Conservation (phyloP, 805 yeast genomes). For the Spathaspora boniae region DNA sequence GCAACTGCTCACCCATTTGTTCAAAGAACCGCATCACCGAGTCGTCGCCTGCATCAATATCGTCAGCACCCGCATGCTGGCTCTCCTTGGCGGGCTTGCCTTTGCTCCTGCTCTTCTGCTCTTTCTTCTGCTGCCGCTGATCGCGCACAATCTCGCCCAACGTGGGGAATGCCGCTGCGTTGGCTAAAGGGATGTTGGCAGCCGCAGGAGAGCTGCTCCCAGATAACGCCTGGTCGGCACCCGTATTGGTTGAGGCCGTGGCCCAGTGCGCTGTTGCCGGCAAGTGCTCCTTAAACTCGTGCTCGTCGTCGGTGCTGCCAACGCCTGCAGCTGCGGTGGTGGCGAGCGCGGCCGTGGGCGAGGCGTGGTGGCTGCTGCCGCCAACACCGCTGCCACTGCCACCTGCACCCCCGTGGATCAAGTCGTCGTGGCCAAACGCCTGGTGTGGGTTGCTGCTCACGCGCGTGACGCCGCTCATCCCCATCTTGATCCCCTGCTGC, state of each 20-base stretch:
- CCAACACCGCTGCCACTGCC: too few relatives aligned
- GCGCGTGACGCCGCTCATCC: constrained; percentile 23
- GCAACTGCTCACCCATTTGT: constrained; percentile 42
- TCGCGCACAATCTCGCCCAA: constrained; percentile 46
- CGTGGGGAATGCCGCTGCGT: constrained; percentile 57
- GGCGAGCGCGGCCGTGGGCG: constrained; percentile 6
- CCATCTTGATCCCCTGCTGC: constrained; percentile 62
- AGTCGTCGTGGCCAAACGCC: constrained; percentile 13
- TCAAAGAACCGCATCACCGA: constrained; percentile 48
- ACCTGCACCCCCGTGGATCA: constrained; percentile 13
- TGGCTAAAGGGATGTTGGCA: constrained; percentile 35
- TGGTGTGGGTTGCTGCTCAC: too few relatives aligned
- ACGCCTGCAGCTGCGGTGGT: too few relatives aligned
- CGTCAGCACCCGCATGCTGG: too few relatives aligned
- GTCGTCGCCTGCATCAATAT: constrained; percentile 45
- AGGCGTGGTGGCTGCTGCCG: constrained; percentile 11
- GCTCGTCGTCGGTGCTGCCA: too few relatives aligned
- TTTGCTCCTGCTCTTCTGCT: constrained; percentile 26
- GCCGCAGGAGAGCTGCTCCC: constrained; percentile 36
- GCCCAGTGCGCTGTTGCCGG: constrained; percentile 76
- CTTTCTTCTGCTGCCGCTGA: constrained; percentile 28
- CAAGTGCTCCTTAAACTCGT: constrained; percentile 37
- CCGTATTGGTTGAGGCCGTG: constrained; percentile 11
- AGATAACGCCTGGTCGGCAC: constrained; percentile 17
- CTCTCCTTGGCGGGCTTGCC: too few relatives aligned